Base-by-base conservation (phyloP, 164 flowering plant genomes). In the Brasenia schreberi region DNA sequence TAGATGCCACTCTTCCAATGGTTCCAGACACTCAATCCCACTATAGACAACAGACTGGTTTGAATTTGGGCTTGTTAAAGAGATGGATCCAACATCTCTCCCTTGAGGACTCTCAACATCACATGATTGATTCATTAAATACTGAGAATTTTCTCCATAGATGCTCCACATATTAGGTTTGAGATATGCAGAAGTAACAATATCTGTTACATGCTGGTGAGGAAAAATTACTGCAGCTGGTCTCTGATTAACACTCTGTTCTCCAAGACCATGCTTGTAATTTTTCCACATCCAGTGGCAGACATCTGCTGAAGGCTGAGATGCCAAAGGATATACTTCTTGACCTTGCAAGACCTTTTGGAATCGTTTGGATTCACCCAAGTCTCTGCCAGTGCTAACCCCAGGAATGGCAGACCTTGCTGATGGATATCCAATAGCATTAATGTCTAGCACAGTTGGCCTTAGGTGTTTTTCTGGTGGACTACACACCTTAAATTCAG, bases 311-410 rank as follows among this genome's bases (percentile, higher is more conserved):
- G 77, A 61, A 11, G 10, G 63, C 63, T 61, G 72, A 59, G 85
- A 78, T 66, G 78, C 78, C 72, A 81, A 76, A 61, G 85, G 82
- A 77, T 81, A 82, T 70, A 87, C 84, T 92, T 89, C 96, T 92
- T 92, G 98, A 92, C 98, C 98, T 89, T 92, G 96, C 96, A 87
- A 87, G 95, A 92, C 98, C 87, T 79, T 82, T 19, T 88, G 90
- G 80, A 84, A 87, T 75, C 83, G 77, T 66, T 75, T 62, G 4
- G 90, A 78, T 77, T 86, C 92, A 83, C 63, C 67, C 74, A 84
- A 81, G 82, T 88, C 91, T 68, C 85, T 70, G 81, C 75, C 53
- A 45, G 23, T 68, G 52, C 33, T 61, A 18, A 18, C 18, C 19
- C 49, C 39, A 53, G 7, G 83, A 68, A 78, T 69, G 42, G 80